Percentiles rank a stretch among this genome's conserved stretches.
Conservation (phyloP, 2,329 filamentous ascomycete species). For the Endoconidiophora laricicola region DNA sequence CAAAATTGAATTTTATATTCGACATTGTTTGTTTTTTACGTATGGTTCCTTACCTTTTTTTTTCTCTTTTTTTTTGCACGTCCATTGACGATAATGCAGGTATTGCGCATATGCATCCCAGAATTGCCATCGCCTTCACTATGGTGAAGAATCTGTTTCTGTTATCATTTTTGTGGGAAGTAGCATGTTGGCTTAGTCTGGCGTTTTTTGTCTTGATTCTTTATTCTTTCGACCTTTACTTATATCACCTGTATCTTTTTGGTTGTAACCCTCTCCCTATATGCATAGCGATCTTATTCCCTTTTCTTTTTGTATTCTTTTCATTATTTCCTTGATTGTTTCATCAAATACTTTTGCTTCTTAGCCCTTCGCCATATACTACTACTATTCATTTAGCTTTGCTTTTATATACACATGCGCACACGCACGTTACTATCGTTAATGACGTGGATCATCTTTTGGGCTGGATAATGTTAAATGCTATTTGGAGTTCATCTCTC, state of each 20-base stretch:
- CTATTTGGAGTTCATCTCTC: too few species aligned
- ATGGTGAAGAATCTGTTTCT: background rate
- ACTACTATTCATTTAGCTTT: background rate
- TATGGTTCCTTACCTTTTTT: background rate
- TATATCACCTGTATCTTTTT: background rate
- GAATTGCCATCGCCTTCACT: background rate
- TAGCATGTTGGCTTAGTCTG: background rate
- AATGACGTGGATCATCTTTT: background rate
- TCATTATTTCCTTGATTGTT: background rate
- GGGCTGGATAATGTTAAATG: too few species aligned
- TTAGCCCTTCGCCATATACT: background rate
- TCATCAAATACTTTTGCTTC: background rate
- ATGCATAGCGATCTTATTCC: slow-evolving; percentile 7
- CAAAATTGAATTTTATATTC: background rate
- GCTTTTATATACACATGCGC: background rate
- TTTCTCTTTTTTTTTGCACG: slow-evolving; percentile 6
- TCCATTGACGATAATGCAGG: slow-evolving; percentile 5
- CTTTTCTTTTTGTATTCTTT: background rate
- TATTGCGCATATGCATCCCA: slow-evolving; percentile 1
- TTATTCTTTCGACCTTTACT: background rate
- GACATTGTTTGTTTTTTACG: background rate
- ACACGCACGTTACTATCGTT: background rate
- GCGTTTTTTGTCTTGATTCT: background rate
- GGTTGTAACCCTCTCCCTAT: background rate
- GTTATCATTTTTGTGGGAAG: background rate